Conservation (phyloP, 805 yeast species). For the Ogataea ganodermae region DNA sequence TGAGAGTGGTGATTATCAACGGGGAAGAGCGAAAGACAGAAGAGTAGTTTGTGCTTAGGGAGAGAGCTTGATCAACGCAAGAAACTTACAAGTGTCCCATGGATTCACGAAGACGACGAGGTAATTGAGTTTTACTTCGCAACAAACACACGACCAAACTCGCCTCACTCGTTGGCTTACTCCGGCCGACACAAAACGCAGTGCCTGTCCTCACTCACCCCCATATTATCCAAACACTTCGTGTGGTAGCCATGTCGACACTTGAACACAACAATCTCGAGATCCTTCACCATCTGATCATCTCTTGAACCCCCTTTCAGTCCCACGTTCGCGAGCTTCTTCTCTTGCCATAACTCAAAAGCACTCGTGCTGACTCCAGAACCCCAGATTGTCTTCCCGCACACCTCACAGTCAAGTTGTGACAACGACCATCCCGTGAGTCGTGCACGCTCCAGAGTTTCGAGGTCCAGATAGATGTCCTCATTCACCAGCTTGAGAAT, state of each 20-base stretch:
- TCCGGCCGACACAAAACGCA: conserved; percentile 45
- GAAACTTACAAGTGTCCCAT: no score
- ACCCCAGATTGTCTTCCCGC: conserved; percentile 79
- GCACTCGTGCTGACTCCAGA: conserved; percentile 50
- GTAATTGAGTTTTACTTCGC: no score
- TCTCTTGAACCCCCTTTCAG: conserved; percentile 14
- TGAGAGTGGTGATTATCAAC: no score
- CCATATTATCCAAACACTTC: conserved; percentile 54
- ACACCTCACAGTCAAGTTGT: conserved; percentile 65
- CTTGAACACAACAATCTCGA: conserved; percentile 53
- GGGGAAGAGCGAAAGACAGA: no score
- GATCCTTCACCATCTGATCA: conserved; percentile 9
- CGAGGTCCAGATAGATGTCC: conserved; percentile 52
- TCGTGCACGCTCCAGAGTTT: conserved; percentile 42
- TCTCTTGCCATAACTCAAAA: conserved; percentile 59
- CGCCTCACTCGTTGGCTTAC: neutral
- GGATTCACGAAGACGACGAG: no score
- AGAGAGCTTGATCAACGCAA: no score
- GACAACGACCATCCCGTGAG: conserved; percentile 64
- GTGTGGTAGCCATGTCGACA: conserved; percentile 70
- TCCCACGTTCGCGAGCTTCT: conserved; percentile 20
- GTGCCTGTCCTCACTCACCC: conserved; percentile 30
- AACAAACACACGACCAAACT: neutral
- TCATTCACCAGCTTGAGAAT: conserved; percentile 56
- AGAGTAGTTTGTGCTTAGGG: no score